Conservation (phyloP, 306 rosid genomes). For the Arachis hypogaea region DNA sequence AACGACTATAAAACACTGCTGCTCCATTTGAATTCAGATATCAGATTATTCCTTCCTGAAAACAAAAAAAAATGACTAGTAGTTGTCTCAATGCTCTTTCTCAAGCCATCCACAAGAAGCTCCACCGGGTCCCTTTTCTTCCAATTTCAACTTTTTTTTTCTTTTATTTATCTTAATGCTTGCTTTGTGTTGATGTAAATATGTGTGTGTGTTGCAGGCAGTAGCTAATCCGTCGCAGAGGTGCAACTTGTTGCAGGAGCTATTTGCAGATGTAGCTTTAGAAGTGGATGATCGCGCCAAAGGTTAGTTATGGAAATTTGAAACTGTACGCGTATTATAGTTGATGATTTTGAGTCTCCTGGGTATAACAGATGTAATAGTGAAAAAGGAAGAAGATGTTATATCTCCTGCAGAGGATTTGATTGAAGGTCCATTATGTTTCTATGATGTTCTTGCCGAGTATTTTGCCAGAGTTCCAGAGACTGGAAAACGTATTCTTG, state of each 20-base stretch:
- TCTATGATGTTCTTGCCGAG: conserved; percentile 91
- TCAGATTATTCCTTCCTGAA: not conserved
- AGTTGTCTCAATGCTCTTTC: conserved; percentile 75
- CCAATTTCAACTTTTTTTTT: no score
- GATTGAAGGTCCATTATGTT: conserved; percentile 60
- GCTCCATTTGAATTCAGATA: conserved; percentile 26
- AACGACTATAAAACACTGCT: not conserved
- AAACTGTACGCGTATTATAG: not conserved
- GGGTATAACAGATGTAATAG: conserved; percentile 62
- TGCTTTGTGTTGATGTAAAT: not conserved
- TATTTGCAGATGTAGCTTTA: conserved; percentile 90
- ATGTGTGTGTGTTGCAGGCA: conserved; percentile 62
- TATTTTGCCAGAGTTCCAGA: conserved; percentile 75
- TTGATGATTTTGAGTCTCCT: conserved; percentile 27
- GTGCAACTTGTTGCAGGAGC: conserved; percentile 86
- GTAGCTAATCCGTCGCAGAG: conserved; percentile 75
- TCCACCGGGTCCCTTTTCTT: conserved; percentile 66
- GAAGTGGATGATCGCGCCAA: conserved; percentile 91
- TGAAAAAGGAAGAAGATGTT: conserved; percentile 68
- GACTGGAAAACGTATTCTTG: conserved; percentile 80
- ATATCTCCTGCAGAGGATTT: conserved; percentile 63
- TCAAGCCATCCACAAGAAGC: conserved; percentile 88
- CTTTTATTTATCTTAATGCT: no score
- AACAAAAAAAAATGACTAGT: conserved; percentile 51
- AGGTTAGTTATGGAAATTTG: conserved; percentile 44